Percentiles rank a stretch among this genome's conserved stretches.
Evolutionary conservation across 768 basidiomycete genomes (phyloP).

Genomic region (Sarcomyxa edulis): DNA sequence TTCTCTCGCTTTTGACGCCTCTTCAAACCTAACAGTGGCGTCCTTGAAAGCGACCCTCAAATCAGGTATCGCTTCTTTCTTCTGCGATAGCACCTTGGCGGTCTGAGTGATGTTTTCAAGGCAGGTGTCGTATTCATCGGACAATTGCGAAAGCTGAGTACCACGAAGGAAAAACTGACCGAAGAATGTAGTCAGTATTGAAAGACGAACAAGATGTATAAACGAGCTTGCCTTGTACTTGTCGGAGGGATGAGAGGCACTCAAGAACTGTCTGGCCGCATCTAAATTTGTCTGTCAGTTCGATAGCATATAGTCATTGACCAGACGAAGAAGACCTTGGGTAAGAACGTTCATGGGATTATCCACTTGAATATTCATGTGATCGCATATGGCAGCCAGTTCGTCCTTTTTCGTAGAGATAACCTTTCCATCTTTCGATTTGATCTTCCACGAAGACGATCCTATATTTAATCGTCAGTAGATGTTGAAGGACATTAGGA

Average conservation of each 20-base stretch:
- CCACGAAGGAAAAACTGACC: conserved; percentile 91
- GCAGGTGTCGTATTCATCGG: conserved; percentile 79
- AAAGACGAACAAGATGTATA: neutral
- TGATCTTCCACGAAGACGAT: conserved; percentile 77
- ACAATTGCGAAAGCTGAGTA: conserved; percentile 85
- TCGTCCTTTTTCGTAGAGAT: conserved; percentile 81
- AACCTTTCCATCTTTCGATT: conserved; percentile 54
- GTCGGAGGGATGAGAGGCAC: conserved; percentile 71
- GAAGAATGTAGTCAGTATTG: neutral
- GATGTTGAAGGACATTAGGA: no score
- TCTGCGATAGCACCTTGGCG: conserved; percentile 57
- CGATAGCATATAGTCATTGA: no score
- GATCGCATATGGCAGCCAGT: conserved; percentile 82
- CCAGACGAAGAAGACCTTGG: no score
- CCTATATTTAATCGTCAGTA: no score
- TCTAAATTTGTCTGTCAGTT: no score
- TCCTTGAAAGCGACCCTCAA: conserved; percentile 55
- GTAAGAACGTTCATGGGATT: conserved; percentile 95
- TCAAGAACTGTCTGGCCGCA: conserved; percentile 77
- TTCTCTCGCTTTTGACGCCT: conserved; percentile 70
- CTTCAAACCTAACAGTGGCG: conserved; percentile 55
- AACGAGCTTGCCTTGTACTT: conserved; percentile 73
- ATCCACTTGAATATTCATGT: conserved; percentile 96
- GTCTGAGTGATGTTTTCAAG: conserved; percentile 69
- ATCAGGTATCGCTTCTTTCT: conserved; percentile 76